Evolutionary conservation across 148 eudicot genomes (phyloP), one percentile per base, ranked within the genome.

Genomic region (Chenopodium suecicum): DNA sequence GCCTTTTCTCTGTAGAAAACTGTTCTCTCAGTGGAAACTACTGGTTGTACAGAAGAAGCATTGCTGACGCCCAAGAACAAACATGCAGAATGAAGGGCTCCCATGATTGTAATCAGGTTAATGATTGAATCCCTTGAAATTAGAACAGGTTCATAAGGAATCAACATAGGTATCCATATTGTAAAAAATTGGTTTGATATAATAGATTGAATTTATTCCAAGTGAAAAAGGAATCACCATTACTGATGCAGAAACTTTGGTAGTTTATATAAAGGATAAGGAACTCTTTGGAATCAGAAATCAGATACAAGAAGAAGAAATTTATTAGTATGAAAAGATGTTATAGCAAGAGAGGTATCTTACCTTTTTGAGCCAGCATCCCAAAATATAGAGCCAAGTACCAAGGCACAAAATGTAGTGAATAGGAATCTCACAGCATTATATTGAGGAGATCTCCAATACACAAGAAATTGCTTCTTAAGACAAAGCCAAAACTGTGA

Each of bases 1-100:
- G 98, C 97, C 82, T 82, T 92, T 86, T 95, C 99, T 82, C 98
- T 80, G 82, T 95, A 95, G 83, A 95, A 95, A 29, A 95, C 98
- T 48, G 94, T 84, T 83, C 98, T 92, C 78, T 91, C 99, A 72
- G 91, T 88, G 37, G 98, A 86, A 84, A 95, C 88, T 44, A 95
- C 82, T 19, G 98, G 97, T 78, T 95, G 99, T 48, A 95, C 99
- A 7, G 94, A 86, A 3, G 98, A 89, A 70, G 98, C 86, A 79
- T 95, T 95, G 74, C 88, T 93, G 70, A 92, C 90, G 13, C 99
- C 99, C 80, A 95, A 83, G 85, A 95, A 95, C 85, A 93, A 67
- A 84, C 87, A 84, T 27, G 94, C 83, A 70, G 92, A 73, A 81
- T 89, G 92, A 62, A 93, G 84, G 66, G 92, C 91, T 80, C 98